Conservation (phyloP, 2,329 filamentous ascomycete species). For the Nemania diffusa region DNA sequence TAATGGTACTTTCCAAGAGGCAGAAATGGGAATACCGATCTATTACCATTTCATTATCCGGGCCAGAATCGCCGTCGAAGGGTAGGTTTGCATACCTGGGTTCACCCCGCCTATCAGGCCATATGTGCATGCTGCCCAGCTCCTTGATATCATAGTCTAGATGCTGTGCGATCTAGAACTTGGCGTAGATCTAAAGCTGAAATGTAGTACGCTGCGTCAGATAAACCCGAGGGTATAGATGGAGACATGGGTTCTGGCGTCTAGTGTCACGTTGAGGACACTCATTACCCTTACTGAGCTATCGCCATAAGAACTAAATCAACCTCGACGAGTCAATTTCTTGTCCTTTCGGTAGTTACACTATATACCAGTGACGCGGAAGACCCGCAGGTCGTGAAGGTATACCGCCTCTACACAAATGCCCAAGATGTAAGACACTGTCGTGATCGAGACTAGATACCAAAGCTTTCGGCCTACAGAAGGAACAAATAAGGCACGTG, state of each 20-base stretch:
- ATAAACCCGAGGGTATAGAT: neutral
- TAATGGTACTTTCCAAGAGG: neutral
- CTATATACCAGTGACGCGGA: constrained; percentile 3
- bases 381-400: neutral
- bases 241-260: neutral
- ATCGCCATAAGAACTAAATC: neutral
- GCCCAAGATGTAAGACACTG: neutral
- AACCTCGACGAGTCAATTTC: neutral
- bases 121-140: neutral
- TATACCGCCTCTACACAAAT: neutral
- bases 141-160: neutral
- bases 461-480: neutral
- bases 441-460: neutral
- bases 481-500: neutral
- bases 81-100: neutral
- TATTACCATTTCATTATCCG: neutral
- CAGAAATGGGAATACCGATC: neutral
- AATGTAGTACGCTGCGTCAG: neutral
- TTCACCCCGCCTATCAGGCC: constrained; percentile 9
- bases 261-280: neutral
- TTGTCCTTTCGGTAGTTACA: neutral
- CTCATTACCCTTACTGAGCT: neutral
- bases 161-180: neutral
- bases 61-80: neutral
- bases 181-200: neutral